phyloP scores from a whole-genome alignment of 768 basidiomycete genomes.

The Kwoniella sp. region DNA sequence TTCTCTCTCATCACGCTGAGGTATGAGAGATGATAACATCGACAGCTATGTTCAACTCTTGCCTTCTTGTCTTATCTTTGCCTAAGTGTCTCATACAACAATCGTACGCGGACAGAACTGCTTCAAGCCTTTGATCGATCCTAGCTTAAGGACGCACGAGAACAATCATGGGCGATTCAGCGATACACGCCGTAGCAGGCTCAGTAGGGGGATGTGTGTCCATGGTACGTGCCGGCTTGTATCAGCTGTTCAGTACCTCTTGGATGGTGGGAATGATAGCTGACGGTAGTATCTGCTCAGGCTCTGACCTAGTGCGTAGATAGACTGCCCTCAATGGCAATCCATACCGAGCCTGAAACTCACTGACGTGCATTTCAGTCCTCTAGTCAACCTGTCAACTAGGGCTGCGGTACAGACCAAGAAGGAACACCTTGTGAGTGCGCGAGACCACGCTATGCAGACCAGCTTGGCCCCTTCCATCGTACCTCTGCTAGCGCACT shows the following conservation, averaged over 20 bases:
- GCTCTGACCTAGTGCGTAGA: constrained; percentile 54
- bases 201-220: constrained; percentile 86
- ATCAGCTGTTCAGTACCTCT: background rate
- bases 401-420: constrained; percentile 88
- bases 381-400: constrained; percentile 87
- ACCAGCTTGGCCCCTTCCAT: background rate
- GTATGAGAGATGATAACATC: no score
- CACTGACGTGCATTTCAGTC: constrained; percentile 61
- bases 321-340: background rate
- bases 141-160: no score
- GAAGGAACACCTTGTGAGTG: constrained; percentile 70
- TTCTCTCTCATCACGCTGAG: no score
- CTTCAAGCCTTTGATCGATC: no score
- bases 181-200: constrained; percentile 84
- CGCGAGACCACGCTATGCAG: no score
- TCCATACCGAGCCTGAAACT: no score
- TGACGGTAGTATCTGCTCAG: constrained; percentile 26
- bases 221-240: constrained; percentile 66
- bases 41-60: no score
- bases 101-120: no score
- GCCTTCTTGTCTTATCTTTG: no score
- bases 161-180: constrained; percentile 63
- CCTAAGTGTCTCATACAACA: no score
- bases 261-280: background rate
- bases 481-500: background rate